Evolutionary conservation across 2,329 filamentous ascomycete species (phyloP).

Genomic region (Venturia pyrina): DNA sequence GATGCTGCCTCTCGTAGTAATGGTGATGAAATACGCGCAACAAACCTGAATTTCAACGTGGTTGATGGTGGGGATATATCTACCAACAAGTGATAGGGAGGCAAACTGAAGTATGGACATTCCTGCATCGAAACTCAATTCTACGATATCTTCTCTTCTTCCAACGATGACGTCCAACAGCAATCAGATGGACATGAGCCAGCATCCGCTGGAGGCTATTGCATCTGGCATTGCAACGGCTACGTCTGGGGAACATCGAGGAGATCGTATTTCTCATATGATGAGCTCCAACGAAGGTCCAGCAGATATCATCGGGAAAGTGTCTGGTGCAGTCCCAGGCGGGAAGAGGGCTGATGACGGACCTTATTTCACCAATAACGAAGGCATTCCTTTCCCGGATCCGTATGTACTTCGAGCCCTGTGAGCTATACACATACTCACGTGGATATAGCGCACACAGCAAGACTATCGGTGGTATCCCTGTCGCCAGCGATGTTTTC

Average conservation of each 20-base stretch:
- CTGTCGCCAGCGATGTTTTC: conserved; percentile 40
- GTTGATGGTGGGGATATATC: neutral
- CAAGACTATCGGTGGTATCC: conserved; percentile 44
- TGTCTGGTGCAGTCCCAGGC: conserved; percentile 35
- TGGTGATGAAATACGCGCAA: neutral
- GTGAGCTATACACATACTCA: neutral
- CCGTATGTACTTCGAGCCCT: conserved; percentile 21
- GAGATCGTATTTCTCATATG: conserved; percentile 31
- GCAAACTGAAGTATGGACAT: neutral
- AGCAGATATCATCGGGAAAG: conserved; percentile 41
- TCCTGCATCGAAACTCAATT: conserved; percentile 6
- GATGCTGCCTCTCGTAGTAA: neutral
- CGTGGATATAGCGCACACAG: conserved; percentile 29
- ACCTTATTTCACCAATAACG: conserved; percentile 45
- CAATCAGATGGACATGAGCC: conserved; percentile 23
- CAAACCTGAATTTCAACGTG: neutral
- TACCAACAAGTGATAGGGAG: neutral
- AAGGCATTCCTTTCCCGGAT: conserved; percentile 43
- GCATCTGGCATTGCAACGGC: conserved; percentile 31
- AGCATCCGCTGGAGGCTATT: conserved; percentile 34
- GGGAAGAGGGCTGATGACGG: conserved; percentile 41
- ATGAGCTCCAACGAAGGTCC: conserved; percentile 42
- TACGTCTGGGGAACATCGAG: conserved; percentile 28
- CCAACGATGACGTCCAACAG: conserved; percentile 17
- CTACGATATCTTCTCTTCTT: neutral